Percentiles rank a stretch among this genome's conserved stretches.
phyloP scores from a whole-genome alignment of 2,329 filamentous ascomycete genomes.

The Mycocentrospora acerina region DNA sequence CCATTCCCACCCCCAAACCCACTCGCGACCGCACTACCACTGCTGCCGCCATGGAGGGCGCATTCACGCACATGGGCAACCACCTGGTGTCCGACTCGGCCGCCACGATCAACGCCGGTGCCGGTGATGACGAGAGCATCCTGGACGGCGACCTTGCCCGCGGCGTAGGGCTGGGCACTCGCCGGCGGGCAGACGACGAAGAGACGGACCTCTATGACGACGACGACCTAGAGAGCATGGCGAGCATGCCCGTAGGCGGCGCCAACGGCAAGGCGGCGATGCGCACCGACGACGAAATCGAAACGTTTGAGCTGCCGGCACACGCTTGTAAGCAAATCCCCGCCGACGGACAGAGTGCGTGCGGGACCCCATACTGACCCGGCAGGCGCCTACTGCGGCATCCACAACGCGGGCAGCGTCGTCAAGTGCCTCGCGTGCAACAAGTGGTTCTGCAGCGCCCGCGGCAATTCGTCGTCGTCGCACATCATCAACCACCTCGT shows the following conservation, averaged over 20 bases:
- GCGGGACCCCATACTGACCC: too few relatives aligned
- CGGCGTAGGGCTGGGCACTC: slow-evolving; percentile 59
- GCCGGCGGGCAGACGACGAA: slow-evolving; percentile 75
- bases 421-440: slow-evolving; percentile 94
- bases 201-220: slow-evolving; percentile 87
- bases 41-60: slow-evolving; percentile 68
- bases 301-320: slow-evolving; percentile 69
- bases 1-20: too few relatives aligned
- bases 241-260: slow-evolving; percentile 78
- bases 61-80: slow-evolving; percentile 86
- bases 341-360: too few relatives aligned
- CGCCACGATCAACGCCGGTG: slow-evolving; percentile 84
- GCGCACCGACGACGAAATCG: slow-evolving; percentile 64
- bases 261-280: slow-evolving; percentile 59
- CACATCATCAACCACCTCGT: slow-evolving; percentile 99
- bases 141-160: slow-evolving; percentile 64
- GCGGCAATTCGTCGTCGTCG: slow-evolving; percentile 92
- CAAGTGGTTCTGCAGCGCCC: slow-evolving; percentile 99
- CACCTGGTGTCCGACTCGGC: slow-evolving; percentile 82
- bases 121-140: slow-evolving; percentile 83
- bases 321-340: slow-evolving; percentile 73
- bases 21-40: slow-evolving; percentile 10
- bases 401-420: slow-evolving; percentile 91
- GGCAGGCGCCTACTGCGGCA: slow-evolving; percentile 79
- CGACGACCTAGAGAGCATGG: slow-evolving; percentile 69